Evolutionary conservation across 2,329 filamentous ascomycete genomes (phyloP).

Genomic region (Calycina herbarum): DNA sequence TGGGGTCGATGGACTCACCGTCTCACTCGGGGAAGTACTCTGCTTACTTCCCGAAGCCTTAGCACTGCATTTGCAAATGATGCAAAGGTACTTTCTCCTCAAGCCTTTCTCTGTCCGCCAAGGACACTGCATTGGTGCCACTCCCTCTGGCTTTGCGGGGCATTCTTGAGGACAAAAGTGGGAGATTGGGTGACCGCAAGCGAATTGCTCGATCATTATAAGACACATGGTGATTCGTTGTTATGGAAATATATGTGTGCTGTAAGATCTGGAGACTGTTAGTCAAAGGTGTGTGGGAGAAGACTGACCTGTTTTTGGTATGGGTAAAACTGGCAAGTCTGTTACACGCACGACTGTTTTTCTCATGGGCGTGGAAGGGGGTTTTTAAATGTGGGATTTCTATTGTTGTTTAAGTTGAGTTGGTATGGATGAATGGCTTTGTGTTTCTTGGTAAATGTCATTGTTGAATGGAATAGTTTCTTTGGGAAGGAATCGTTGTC

Average conservation of each 20-base stretch:
- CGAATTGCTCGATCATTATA: neutral
- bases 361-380: neutral
- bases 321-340: neutral
- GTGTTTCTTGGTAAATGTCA: neutral
- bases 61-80: neutral
- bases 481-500: too few relatives aligned
- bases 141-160: neutral
- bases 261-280: neutral
- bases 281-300: neutral
- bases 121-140: neutral
- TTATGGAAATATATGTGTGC: neutral
- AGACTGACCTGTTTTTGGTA: neutral
- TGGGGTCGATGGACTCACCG: too few relatives aligned
- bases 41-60: neutral
- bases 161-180: neutral
- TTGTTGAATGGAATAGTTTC: neutral
- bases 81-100: neutral
- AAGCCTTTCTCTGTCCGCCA: neutral
- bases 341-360: neutral
- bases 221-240: neutral
- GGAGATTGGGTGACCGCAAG: neutral
- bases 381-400: neutral
- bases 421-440: neutral
- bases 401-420: neutral
- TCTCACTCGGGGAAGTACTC: too few relatives aligned